phyloP scores from a whole-genome alignment of 2,329 filamentous ascomycete species.

The Trichoderma afroharzianum region DNA sequence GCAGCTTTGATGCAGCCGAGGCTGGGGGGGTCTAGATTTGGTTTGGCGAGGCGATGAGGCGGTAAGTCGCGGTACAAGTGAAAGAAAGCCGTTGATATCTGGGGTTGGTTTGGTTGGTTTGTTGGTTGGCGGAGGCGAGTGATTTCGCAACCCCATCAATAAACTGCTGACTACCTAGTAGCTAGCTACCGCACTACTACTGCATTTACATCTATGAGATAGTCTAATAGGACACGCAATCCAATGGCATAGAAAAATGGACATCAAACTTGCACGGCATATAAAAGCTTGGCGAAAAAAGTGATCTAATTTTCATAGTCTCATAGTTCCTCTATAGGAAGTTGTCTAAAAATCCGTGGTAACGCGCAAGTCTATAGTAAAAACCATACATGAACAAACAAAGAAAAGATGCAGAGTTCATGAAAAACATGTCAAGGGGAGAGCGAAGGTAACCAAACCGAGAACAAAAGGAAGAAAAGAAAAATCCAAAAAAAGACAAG shows the following conservation, averaged over 20 bases:
- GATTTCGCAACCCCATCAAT: background rate
- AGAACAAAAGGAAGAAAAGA: background rate
- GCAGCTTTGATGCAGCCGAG: background rate
- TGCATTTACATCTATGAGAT: background rate
- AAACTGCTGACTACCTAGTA: background rate
- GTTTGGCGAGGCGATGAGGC: background rate
- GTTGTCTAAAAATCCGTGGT: background rate
- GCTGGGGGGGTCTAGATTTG: background rate
- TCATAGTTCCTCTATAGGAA: constrained; percentile 12
- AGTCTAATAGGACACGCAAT: background rate
- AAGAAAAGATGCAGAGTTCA: background rate
- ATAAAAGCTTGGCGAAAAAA: background rate
- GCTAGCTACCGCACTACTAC: background rate
- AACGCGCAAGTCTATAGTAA: background rate
- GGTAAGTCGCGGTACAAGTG: background rate
- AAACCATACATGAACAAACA: background rate
- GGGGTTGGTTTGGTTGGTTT: background rate
- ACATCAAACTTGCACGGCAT: background rate
- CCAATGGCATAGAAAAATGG: background rate
- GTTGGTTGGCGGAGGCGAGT: background rate
- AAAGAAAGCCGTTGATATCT: background rate
- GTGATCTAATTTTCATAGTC: background rate
- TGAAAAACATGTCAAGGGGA: background rate
- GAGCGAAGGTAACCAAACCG: background rate
- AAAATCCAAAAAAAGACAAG: background rate